phyloP scores from a whole-genome alignment of 2,329 filamentous ascomycete genomes.

The Lachnellula occidentalis region DNA sequence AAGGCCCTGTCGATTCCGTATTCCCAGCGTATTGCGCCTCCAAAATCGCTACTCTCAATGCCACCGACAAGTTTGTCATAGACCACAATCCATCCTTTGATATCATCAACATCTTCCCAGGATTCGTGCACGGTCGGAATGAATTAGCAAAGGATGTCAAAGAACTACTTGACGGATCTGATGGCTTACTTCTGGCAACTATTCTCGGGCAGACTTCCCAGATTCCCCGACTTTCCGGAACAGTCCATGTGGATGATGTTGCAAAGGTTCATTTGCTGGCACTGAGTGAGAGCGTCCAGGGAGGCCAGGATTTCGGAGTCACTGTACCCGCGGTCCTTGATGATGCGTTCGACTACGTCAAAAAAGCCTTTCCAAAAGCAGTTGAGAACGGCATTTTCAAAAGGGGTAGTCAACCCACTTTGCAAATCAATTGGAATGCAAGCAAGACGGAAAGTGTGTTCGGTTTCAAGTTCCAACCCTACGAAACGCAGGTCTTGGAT shows the following conservation, averaged over 20 bases:
- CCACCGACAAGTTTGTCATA: conserved; percentile 21
- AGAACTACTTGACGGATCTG: conserved; percentile 3
- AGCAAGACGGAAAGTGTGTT: conserved; percentile 15
- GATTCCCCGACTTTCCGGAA: conserved; percentile 2
- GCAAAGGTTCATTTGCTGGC: conserved; percentile 18
- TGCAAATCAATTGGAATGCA: conserved; percentile 9
- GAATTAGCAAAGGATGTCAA: conserved; percentile 10
- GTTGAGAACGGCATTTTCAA: conserved; percentile 17
- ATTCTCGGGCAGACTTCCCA: conserved; percentile 1
- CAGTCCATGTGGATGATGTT: conserved; percentile 20
- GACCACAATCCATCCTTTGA: conserved; percentile 14
- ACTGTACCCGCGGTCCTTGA: conserved; percentile 19
- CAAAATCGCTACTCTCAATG: conserved; percentile 25
- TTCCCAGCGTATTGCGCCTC: conserved; percentile 30
- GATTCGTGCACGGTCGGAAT: conserved; percentile 14
- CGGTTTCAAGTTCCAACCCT: conserved; percentile 12
- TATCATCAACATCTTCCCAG: conserved; percentile 15
- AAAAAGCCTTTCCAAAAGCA: conserved; percentile 15
- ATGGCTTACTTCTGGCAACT: neutral
- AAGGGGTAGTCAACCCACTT: conserved; percentile 1
- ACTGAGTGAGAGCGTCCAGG: conserved; percentile 13
- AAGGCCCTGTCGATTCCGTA: conserved; percentile 4
- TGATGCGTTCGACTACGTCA: conserved; percentile 15
- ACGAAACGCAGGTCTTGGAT: conserved; percentile 14
- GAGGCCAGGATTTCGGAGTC: conserved; percentile 12